Base-by-base conservation (phyloP, 129 eudicot species). In the Sambucus nigra region DNA sequence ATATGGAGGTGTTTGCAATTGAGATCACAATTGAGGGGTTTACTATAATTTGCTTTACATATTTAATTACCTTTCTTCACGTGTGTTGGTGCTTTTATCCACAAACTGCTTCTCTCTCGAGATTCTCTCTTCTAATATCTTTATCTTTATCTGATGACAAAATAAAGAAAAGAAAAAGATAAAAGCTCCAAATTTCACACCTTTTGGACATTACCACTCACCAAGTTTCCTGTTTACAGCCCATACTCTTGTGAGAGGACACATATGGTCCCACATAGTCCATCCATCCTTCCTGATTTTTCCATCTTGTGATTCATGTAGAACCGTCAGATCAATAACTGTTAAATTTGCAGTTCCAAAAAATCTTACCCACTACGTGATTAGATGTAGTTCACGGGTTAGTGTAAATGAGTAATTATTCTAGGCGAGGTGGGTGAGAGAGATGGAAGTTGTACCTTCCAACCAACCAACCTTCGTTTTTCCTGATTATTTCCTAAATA, bases 71-170 rank as follows among this genome's bases (percentile, higher is more conserved):
- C 55, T 33, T 68, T 68, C 22, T 16, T 74, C 80, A 63, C 80
- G 75, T 68, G 80, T 51, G 57, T 32, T 38, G 70, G 7, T 55
- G 24, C 32, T 67, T 61, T 55, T 29, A 47, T 38, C 59, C 60
- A 31, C 21, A 15, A 8, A n/a, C 58, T 38, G 56, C 22, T 11
- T 24, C 22, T 57, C 57, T 64, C 27, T 52, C 23, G 47, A 17
- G 48, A 38, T 55, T 51, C 64, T 57, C 29, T 38, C 5, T 5
- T 44, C 63, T n/a, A 7, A 20, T 55, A 55, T 39, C 13, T 24
- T 23, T 22, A 5, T 23, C 18, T 57, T 35, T n/a, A 29, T 3
- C 48, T 24, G 21, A 44, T 19, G 20, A 45, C 4, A 35, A 42
- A 15, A 45, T 9, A 24, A 38, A 39, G 27, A 16, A 56, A 17